Evolutionary conservation across 345 rosid species (phyloP), one percentile per base, ranked within the genome.

Genomic region (Hirschfeldia incana): DNA sequence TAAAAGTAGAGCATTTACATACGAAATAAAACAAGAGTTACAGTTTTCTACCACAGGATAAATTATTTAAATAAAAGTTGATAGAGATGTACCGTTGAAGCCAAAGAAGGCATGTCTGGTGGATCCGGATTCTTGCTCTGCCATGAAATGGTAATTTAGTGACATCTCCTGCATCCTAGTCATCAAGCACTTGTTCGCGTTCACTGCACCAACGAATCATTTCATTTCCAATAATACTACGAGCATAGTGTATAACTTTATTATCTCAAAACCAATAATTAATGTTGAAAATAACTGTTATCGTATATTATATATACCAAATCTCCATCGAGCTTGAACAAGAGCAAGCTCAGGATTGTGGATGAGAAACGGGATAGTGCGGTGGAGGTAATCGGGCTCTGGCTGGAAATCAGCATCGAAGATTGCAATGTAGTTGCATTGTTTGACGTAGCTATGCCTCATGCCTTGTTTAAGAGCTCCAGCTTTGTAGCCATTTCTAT

Each of bases 381-480:
- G 88, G 76, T 80, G 75, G 26, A 86, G 85, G 46, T 83, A 86
- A 51, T 82, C 84, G 1, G 90, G 85, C 8, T 87, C 85, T 27
- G 90, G 90, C 46, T 81, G 87, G 62, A 88, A 87, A 80, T 91
- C 92, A 1, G 90, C 88, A 49, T 87, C 88, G 62, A 86, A 85
- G 51, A 89, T 83, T 13, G 85, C 91, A 4, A 85, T 81, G 73
- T 70, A 85, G 39, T 74, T 83, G 65, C 90, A 89, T 21, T 67
- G 78, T 57, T 84, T 88, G 8, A 85, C 86, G n/a, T 88, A 89
- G 73, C 84, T 79, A 67, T 79, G 87, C 63, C 82, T 89, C 91
- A 87, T 83, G 58, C 91, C 92, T 75, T 89, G 89, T 75, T 81
- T 86, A 4, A 86, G 87, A 32, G 91, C 84, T 39, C 84, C 84